Percentiles rank a stretch among this genome's conserved stretches.
Evolutionary conservation across 73 alveolate species (phyloP).

Genomic region (Paramecium biaurelia): DNA sequence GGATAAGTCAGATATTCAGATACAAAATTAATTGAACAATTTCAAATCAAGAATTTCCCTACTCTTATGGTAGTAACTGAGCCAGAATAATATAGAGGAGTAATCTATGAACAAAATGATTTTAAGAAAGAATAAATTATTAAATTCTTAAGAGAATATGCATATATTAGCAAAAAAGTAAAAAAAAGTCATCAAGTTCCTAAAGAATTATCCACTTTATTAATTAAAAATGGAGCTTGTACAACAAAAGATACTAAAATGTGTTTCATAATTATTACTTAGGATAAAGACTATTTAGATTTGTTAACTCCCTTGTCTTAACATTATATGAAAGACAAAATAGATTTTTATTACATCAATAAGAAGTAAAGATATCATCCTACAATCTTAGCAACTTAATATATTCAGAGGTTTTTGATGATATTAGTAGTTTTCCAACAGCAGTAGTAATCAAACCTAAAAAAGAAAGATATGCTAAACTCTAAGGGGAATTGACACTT

Average conservation of each 20-base stretch:
- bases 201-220: slow-evolving; percentile 61
- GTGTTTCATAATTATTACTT: slow-evolving; percentile 72
- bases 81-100: slow-evolving; percentile 74
- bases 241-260: slow-evolving; percentile 67
- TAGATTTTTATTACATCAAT: neutral
- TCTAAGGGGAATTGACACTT: neutral
- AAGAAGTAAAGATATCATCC: neutral
- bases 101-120: slow-evolving; percentile 79
- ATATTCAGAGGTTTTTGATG: slow-evolving; percentile 1
- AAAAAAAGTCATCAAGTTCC: slow-evolving; percentile 27
- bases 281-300: neutral
- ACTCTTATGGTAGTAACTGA: slow-evolving; percentile 89
- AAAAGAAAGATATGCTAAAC: neutral
- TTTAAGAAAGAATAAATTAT: slow-evolving; percentile 81
- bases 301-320: neutral
- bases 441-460: slow-evolving; percentile 8
- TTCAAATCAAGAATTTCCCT: slow-evolving; percentile 84
- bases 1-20: slow-evolving; percentile 93
- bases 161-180: slow-evolving; percentile 67
- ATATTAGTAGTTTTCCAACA: neutral
- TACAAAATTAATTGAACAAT: slow-evolving; percentile 70
- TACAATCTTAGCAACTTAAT: neutral
- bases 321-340: neutral
- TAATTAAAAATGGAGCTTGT: slow-evolving; percentile 68
- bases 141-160: slow-evolving; percentile 91